Percentiles rank a stretch among this genome's conserved stretches.
phyloP scores from a whole-genome alignment of 2,329 filamentous ascomycete genomes.

The Botrytis byssoidea region DNA sequence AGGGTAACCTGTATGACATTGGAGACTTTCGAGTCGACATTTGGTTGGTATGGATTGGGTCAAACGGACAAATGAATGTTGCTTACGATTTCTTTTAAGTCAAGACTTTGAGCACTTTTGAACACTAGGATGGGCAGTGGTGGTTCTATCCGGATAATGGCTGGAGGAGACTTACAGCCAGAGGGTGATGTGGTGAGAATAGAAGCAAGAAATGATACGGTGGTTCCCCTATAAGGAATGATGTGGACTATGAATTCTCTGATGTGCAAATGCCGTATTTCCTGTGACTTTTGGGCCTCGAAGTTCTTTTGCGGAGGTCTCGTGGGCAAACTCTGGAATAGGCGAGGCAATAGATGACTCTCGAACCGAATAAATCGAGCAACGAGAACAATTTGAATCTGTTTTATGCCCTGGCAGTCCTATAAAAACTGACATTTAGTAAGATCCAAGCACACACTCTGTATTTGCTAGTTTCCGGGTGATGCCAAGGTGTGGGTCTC shows the following conservation, averaged over 20 bases:
- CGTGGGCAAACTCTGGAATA: neutral
- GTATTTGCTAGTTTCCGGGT: too few relatives aligned
- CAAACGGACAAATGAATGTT: neutral
- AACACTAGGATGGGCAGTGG: neutral
- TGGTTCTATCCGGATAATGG: neutral
- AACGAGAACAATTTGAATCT: too few relatives aligned
- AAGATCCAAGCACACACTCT: too few relatives aligned
- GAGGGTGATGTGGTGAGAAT: neutral
- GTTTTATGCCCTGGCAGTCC: too few relatives aligned
- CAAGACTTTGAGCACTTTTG: neutral
- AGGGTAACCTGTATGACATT: neutral
- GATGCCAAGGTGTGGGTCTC: too few relatives aligned
- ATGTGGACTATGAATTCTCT: neutral
- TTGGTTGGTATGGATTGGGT: neutral
- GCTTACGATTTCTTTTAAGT: neutral
- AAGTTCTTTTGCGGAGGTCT: neutral
- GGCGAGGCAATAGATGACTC: too few relatives aligned
- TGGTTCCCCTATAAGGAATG: neutral
- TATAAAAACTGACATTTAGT: too few relatives aligned
- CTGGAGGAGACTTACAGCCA: neutral
- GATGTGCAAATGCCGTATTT: neutral
- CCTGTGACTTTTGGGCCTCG: neutral
- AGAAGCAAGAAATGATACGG: neutral
- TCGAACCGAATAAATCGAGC: too few relatives aligned
- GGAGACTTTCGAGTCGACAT: neutral